These are phyloP conservation scores for Turritis glabra DNA, from an alignment of 345 rosid genomes.

Conservation along the genomic window DNA sequence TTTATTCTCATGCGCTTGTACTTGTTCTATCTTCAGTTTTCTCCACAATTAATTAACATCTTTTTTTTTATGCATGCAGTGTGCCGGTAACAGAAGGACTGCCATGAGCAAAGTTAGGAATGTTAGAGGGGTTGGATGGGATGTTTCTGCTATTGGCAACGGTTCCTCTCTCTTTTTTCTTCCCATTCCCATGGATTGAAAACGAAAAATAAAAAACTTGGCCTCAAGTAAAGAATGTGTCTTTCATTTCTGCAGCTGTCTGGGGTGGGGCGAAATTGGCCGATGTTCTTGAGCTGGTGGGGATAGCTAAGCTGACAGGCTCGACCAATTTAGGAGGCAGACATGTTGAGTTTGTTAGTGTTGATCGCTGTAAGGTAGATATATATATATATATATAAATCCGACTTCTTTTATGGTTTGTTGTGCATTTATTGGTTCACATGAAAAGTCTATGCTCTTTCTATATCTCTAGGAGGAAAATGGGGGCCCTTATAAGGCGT, in stretches of 20 bases:
- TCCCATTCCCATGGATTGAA: background rate
- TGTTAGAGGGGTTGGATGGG: slow-evolving; percentile 99
- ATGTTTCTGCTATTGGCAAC: slow-evolving; percentile 85
- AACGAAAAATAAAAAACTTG: background rate
- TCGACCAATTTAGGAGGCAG: slow-evolving; percentile 67
- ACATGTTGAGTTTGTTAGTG: slow-evolving; percentile 94
- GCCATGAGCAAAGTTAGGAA: slow-evolving; percentile 85
- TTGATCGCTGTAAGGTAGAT: slow-evolving; percentile 89
- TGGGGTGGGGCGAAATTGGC: slow-evolving; percentile 91
- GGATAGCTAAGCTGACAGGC: slow-evolving; percentile 61
- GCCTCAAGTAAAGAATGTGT: background rate
- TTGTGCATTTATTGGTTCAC: slow-evolving; percentile 12
- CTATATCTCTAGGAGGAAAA: slow-evolving; percentile 78
- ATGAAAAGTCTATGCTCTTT: background rate
- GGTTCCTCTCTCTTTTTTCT: slow-evolving; percentile 49
- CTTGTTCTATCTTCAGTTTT: background rate
- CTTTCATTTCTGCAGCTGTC: slow-evolving; percentile 52
- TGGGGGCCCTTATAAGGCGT: slow-evolving; percentile 98
- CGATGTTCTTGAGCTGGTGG: slow-evolving; percentile 80
- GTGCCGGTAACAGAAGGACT: slow-evolving; percentile 98
- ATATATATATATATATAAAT: no score
- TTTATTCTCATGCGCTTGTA: slow-evolving; percentile 8
- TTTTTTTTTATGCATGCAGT: slow-evolving; percentile 45
- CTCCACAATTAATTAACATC: background rate
- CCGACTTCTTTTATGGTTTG: background rate